Conservation (phyloP, 176 grass and related monocot species). For the Musa troglodytarum region DNA sequence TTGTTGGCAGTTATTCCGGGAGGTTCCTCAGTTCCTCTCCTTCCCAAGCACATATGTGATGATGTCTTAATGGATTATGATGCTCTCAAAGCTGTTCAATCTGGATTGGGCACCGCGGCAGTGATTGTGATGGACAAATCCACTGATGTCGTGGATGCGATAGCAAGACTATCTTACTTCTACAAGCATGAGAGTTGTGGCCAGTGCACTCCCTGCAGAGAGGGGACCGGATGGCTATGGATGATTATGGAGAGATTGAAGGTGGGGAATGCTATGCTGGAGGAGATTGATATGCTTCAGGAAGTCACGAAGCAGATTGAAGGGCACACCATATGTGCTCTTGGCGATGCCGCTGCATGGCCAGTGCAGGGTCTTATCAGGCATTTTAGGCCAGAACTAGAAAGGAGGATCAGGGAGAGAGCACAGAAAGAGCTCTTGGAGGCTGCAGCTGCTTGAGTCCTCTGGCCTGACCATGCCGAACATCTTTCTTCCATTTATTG, state of each 20-base stretch:
- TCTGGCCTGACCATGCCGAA: not conserved
- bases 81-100: constrained; percentile 71
- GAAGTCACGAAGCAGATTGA: constrained; percentile 93
- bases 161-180: constrained; percentile 25
- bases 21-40: constrained; percentile 61
- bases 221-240: constrained; percentile 90
- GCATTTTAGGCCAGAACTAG: constrained; percentile 90
- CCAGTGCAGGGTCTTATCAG: constrained; percentile 87
- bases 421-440: constrained; percentile 65
- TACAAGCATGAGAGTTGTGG: constrained; percentile 90
- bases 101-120: constrained; percentile 74
- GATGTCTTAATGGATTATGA: constrained; percentile 94
- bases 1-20: constrained; percentile 77
- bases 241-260: constrained; percentile 97
- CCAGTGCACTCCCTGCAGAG: constrained; percentile 89
- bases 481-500: too few relatives aligned
- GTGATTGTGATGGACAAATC: constrained; percentile 95
- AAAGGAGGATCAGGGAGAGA: constrained; percentile 70
- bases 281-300: constrained; percentile 95
- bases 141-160: constrained; percentile 82
- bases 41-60: constrained; percentile 28
- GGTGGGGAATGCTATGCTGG: constrained; percentile 78
- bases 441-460: constrained; percentile 58
- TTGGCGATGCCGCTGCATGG: constrained; percentile 90
- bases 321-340: constrained; percentile 82